phyloP scores from a whole-genome alignment of 352 stramenopile genomes.

The Phytopythium kandeliae region DNA sequence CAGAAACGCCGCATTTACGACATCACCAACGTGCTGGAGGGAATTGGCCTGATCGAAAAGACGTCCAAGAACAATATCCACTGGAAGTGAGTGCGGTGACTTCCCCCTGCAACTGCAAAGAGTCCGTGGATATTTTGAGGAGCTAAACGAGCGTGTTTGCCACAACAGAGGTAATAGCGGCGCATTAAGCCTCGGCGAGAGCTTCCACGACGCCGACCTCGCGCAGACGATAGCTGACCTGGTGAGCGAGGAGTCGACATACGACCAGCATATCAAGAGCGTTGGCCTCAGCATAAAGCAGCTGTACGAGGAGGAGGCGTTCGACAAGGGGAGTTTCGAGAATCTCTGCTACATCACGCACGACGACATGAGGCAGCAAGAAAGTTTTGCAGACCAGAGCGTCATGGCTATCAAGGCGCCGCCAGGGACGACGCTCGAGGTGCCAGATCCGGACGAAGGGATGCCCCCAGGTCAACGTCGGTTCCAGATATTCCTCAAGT shows the following conservation, averaged over 20 bases:
- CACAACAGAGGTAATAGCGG: conserved; percentile 45
- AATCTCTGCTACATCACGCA: conserved; percentile 85
- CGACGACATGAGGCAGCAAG: conserved; percentile 83
- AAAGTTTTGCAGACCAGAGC: conserved; percentile 83
- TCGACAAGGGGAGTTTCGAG: conserved; percentile 69
- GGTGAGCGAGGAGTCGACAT: conserved; percentile 75
- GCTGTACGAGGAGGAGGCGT: conserved; percentile 80
- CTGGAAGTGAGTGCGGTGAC: conserved; percentile 83
- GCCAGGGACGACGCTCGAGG: conserved; percentile 91
- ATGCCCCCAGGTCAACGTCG: conserved; percentile 83
- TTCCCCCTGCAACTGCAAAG: background rate
- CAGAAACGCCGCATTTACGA: conserved; percentile 98
- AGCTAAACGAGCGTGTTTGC: background rate
- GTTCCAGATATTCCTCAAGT: conserved; percentile 95
- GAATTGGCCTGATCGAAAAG: conserved; percentile 97
- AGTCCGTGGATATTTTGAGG: background rate
- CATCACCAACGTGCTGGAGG: conserved; percentile 98
- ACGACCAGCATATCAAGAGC: conserved; percentile 81
- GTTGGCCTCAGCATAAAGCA: conserved; percentile 78
- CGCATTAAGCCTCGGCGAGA: conserved; percentile 35
- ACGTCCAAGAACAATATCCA: conserved; percentile 98
- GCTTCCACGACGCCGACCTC: conserved; percentile 64
- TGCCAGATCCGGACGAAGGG: conserved; percentile 93
- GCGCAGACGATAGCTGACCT: conserved; percentile 75
- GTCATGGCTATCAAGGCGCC: conserved; percentile 95